Percentiles rank a stretch among this genome's conserved stretches.
These are phyloP conservation scores for Cardiosporidium cionae DNA, from an alignment of 169 alveolate genomes.

Conservation along the genomic window DNA sequence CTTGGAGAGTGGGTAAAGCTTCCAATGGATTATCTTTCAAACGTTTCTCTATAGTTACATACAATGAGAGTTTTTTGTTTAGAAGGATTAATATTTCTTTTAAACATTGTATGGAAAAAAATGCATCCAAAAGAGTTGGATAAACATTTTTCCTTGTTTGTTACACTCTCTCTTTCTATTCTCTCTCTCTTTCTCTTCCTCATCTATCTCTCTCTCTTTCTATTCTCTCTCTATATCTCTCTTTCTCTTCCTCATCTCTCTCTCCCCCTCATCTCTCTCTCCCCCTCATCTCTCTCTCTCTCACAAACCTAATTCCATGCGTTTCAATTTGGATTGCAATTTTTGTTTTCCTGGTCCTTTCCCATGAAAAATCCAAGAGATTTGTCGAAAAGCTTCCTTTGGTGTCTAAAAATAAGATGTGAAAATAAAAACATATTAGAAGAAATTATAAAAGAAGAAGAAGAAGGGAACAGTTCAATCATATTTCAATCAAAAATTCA, in stretches of 20 bases:
- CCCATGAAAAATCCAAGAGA: slow-evolving; percentile 24
- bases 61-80: not conserved
- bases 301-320: slow-evolving; percentile 6
- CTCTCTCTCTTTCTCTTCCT: no score
- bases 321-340: not conserved
- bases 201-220: not conserved
- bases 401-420: slow-evolving; percentile 1
- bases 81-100: not conserved
- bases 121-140: no score
- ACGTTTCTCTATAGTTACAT: slow-evolving; percentile 12
- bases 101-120: no score
- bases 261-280: not conserved
- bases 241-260: not conserved
- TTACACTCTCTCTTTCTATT: no score
- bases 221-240: not conserved
- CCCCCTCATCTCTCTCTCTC: not conserved
- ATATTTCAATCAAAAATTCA: not conserved
- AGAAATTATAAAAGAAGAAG: not conserved
- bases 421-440: not conserved
- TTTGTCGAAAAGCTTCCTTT: slow-evolving; percentile 30
- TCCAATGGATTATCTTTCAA: slow-evolving; percentile 20
- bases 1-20: slow-evolving; percentile 24
- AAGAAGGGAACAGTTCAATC: not conserved
- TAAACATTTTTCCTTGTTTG: no score
- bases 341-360: slow-evolving; percentile 4